Percentiles rank a stretch among this genome's conserved stretches.
These are phyloP conservation scores for Huntiella bhutanensis DNA, from an alignment of 2,329 filamentous ascomycete species.

Conservation along the genomic window DNA sequence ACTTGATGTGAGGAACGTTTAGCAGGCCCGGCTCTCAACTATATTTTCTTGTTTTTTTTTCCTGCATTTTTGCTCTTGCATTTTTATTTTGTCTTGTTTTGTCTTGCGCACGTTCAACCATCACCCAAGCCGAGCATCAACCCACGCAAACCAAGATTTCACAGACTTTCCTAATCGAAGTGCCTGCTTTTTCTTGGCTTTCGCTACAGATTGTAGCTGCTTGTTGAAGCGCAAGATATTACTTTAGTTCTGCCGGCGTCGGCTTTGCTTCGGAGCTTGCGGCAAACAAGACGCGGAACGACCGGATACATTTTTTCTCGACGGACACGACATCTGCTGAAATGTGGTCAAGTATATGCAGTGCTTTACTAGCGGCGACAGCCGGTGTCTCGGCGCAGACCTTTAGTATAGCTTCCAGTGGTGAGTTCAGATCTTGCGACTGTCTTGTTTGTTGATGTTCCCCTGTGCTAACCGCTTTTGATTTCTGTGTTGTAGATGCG, in stretches of 20 bases:
- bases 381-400: neutral
- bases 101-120: neutral
- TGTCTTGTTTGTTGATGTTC: neutral
- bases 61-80: no score
- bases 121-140: no score
- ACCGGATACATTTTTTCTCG: neutral
- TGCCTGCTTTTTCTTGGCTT: neutral
- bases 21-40: no score
- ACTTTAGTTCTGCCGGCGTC: neutral
- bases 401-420: conserved; percentile 4
- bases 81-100: neutral
- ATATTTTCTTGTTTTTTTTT: no score
- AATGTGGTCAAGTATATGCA: neutral
- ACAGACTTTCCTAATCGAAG: no score
- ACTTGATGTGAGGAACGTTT: neutral
- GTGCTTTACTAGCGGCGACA: neutral
- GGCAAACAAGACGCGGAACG: neutral
- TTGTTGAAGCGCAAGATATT: neutral
- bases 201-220: neutral
- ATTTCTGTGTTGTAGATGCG: conserved; percentile 19
- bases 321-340: neutral
- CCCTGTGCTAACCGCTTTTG: neutral
- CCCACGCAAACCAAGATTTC: no score
- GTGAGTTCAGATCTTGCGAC: neutral
- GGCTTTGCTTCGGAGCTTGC: neutral